phyloP scores from a whole-genome alignment of 257 asterid species.

The Linderniella brevidens region DNA sequence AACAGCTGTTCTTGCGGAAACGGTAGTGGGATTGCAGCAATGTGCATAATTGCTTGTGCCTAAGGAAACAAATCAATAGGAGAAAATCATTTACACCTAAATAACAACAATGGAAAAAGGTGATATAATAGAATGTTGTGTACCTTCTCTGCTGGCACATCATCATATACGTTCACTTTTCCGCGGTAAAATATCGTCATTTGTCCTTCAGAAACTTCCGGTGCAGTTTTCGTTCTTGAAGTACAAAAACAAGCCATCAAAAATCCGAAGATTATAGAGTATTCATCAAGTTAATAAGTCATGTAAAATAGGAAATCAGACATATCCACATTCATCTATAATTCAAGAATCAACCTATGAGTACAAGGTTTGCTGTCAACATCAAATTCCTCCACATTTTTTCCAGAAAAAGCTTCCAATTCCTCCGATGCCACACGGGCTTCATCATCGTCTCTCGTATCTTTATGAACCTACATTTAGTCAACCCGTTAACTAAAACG shows the following conservation, averaged over 20 bases:
- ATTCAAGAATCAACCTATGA: too few relatives aligned
- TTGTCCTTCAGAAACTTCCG: constrained; percentile 21
- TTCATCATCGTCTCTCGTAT: constrained; percentile 29
- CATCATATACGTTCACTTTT: constrained; percentile 78
- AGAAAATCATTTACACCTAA: background rate
- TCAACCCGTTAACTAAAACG: too few relatives aligned
- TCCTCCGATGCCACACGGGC: constrained; percentile 37
- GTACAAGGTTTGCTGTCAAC: too few relatives aligned
- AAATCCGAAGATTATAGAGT: background rate
- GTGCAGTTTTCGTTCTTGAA: too few relatives aligned
- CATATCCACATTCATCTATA: background rate
- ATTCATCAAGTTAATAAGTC: too few relatives aligned
- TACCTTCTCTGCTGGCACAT: constrained; percentile 79
- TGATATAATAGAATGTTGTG: constrained; percentile 1
- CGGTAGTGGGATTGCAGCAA: constrained; percentile 66
- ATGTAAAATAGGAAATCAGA: too few relatives aligned
- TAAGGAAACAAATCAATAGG: constrained; percentile 9
- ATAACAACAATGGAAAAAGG: background rate
- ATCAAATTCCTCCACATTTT: constrained; percentile 33
- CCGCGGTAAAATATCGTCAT: constrained; percentile 92
- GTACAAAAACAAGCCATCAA: constrained; percentile 7
- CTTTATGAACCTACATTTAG: too few relatives aligned
- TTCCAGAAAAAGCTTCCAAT: constrained; percentile 18
- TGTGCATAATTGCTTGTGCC: constrained; percentile 70
- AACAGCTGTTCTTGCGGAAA: constrained; percentile 39